A percentile compares a stretch with the other conserved stretches of the same genome.
These are phyloP conservation scores for Crithidia mellificae DNA, from an alignment of 208 protist species.

Conservation along the genomic window DNA sequence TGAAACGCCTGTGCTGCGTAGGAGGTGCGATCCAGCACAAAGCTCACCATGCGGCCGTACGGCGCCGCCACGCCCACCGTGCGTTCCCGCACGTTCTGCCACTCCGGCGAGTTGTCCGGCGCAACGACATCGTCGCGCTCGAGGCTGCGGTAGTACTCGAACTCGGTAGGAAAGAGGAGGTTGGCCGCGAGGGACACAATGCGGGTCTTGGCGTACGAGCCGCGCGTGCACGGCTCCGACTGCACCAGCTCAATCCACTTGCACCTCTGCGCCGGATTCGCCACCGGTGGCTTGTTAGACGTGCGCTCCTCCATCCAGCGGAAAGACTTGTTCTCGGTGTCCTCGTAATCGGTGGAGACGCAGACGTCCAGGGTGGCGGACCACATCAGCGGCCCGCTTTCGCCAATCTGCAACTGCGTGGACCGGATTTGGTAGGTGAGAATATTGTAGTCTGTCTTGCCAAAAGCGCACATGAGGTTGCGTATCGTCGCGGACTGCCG, in stretches of 20 bases:
- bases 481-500: slow-evolving; percentile 6
- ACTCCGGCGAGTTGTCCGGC: slow-evolving; percentile 2
- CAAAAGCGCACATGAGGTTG: neutral
- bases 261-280: neutral
- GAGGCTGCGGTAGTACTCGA: slow-evolving; percentile 10
- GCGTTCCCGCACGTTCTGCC: neutral
- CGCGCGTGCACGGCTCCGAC: slow-evolving; percentile 14
- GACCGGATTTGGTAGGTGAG: slow-evolving; percentile 12
- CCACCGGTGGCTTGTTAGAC: neutral
- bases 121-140: neutral
- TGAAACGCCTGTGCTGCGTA: slow-evolving; percentile 14
- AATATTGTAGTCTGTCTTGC: slow-evolving; percentile 14
- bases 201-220: neutral
- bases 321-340: neutral
- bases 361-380: slow-evolving; percentile 8
- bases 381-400: slow-evolving; percentile 22
- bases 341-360: neutral
- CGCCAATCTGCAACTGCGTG: slow-evolving; percentile 7
- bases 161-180: slow-evolving; percentile 9
- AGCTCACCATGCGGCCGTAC: neutral
- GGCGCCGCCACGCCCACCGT: neutral
- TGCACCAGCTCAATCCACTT: slow-evolving; percentile 14
- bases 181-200: neutral
- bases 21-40: slow-evolving; percentile 10
- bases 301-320: slow-evolving; percentile 16